These are phyloP conservation scores for Trichaptum fuscoviolaceum DNA, from an alignment of 768 basidiomycete genomes.

Conservation along the genomic window DNA sequence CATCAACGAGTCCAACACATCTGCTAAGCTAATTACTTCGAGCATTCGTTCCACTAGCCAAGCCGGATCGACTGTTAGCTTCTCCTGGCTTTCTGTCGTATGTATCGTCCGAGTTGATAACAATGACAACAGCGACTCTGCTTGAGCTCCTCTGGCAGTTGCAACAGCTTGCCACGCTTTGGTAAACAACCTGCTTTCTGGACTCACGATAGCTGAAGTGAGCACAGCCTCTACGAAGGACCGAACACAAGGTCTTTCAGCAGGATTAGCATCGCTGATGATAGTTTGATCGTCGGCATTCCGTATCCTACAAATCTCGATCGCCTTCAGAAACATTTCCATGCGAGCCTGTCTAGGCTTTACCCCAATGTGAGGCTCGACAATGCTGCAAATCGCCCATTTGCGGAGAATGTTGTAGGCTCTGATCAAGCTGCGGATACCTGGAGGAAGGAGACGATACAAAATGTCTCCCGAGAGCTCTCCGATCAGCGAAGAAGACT, in stretches of 20 bases:
- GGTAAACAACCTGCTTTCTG: conserved; percentile 72
- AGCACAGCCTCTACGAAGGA: conserved; percentile 79
- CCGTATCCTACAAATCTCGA: conserved; percentile 69
- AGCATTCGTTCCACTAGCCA: conserved; percentile 81
- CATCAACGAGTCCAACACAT: conserved; percentile 52
- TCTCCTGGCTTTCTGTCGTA: conserved; percentile 39
- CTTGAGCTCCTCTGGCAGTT: conserved; percentile 49
- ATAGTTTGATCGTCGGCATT: conserved; percentile 36
- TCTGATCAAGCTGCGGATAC: conserved; percentile 69
- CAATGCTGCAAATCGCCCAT: conserved; percentile 70
- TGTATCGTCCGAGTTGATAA: conserved; percentile 47
- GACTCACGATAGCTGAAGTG: conserved; percentile 69
- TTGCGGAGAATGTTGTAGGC: conserved; percentile 73
- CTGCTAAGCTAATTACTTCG: conserved; percentile 71
- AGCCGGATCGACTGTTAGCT: conserved; percentile 69
- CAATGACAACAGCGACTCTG: conserved; percentile 56
- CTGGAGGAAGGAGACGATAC: conserved; percentile 71
- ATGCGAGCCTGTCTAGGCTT: conserved; percentile 64
- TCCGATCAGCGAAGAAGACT: conserved; percentile 66
- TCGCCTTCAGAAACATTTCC: conserved; percentile 63
- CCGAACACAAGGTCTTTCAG: conserved; percentile 60
- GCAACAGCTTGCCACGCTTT: conserved; percentile 79
- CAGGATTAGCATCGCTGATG: conserved; percentile 28
- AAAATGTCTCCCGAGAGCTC: conserved; percentile 65
- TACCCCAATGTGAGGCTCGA: conserved; percentile 57